Evolutionary conservation across 345 rosid genomes (phyloP), one percentile per base, ranked within the genome.

Genomic region (Rhodamnia rubescens): DNA sequence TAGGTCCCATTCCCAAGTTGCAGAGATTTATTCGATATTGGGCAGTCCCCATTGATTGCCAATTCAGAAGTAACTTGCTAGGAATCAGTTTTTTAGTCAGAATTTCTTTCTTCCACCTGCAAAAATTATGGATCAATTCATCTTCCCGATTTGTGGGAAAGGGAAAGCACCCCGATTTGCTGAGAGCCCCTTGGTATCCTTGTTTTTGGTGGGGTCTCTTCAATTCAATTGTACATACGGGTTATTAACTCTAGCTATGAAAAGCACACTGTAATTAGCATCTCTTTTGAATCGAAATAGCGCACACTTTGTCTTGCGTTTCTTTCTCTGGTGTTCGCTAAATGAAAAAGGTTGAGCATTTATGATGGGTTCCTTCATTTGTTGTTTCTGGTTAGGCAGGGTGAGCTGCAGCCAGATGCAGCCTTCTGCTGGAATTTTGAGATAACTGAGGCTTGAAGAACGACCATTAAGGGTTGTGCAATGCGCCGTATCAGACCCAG

Each of bases 11-110:
- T 85, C 89, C 27, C 90, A 84, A 85, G 88, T 82, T 24, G 44
- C 64, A n/a, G 93, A 90, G 75, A 87, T 90, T 55, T 86, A 87
- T 82, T 87, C 87, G 0, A 18, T 85, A 82, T 55, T 91, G 84
- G 89, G 90, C 50, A 82, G 64, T 87, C 53, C 85, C 53, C 85
- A 21, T 55, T 47, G 85, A 58, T 84, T 47, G 27, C 84, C 75
- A 29, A 15, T 61, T 84, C 61, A 7, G 84, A 36, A 69, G 26
- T 69, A 36, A 69, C 80, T 69, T 36, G 47, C 80, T 69, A 18
- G 80, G 80, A 69, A 36, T 69, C 18, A 69, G 80, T 69, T 36
- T 47, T 36, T 18, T 1, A 36, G 47, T 69, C 2, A 69, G 80
- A 69, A 36, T 64, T 64, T 64, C 80, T 18, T 69, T 69, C 80